A percentile compares a stretch with the other conserved stretches of the same genome.
Conservation (phyloP, 2,329 filamentous ascomycete species). For the Tolypocladium tropicale region DNA sequence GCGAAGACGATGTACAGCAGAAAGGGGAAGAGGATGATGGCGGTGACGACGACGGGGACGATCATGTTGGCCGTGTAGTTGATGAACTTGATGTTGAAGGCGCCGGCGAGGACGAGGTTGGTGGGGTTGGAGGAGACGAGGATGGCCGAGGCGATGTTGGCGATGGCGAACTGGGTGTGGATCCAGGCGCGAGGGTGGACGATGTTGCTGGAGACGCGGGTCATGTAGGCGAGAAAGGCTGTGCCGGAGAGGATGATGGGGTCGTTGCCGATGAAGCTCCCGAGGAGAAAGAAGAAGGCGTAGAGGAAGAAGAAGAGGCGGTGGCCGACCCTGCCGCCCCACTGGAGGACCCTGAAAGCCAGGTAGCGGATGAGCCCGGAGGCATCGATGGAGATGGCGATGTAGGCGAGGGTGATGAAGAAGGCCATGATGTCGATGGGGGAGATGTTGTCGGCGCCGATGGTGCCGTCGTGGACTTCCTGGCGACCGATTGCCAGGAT, state of each 20-base stretch:
- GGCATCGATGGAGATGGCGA: constrained; percentile 68
- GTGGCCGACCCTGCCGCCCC: constrained; percentile 57
- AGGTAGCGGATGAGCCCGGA: constrained; percentile 62
- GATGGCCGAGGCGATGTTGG: constrained; percentile 66
- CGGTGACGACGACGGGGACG: constrained; percentile 59
- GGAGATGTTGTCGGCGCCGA: constrained; percentile 54
- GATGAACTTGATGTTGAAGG: constrained; percentile 62
- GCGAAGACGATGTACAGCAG: constrained; percentile 60
- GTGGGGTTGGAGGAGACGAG: constrained; percentile 71
- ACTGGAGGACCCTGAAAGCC: constrained; percentile 59
- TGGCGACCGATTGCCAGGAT: constrained; percentile 55
- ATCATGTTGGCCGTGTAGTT: constrained; percentile 71
- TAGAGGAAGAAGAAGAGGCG: constrained; percentile 65
- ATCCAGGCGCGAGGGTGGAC: constrained; percentile 64
- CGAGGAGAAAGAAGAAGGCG: constrained; percentile 58
- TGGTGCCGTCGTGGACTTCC: constrained; percentile 59
- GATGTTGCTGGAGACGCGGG: constrained; percentile 63
- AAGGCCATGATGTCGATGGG: constrained; percentile 67
- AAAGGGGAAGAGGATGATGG: constrained; percentile 58
- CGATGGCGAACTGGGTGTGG: constrained; percentile 58
- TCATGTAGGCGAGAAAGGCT: constrained; percentile 69
- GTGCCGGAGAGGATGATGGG: constrained; percentile 67
- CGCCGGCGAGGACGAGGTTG: constrained; percentile 63
- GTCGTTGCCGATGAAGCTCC: constrained; percentile 63
- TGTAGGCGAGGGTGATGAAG: constrained; percentile 65